Conservation (phyloP, 495 filamentous ascomycete genomes). For the Penicillium verhagenii region DNA sequence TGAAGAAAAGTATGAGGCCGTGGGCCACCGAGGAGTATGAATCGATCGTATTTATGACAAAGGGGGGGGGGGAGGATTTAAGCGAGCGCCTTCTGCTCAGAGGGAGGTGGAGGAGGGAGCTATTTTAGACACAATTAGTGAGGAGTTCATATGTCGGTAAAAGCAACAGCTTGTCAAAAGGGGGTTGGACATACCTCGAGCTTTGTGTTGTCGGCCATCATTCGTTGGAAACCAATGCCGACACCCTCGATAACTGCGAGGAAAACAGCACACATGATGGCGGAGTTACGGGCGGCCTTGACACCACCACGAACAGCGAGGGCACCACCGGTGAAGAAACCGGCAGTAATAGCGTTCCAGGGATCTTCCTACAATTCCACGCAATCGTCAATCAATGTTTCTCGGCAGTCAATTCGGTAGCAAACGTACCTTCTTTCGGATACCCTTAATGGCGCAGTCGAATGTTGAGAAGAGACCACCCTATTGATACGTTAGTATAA, state of each 20-base stretch:
- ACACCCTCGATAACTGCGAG: slow-evolving; percentile 97
- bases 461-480: slow-evolving; percentile 92
- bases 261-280: slow-evolving; percentile 91
- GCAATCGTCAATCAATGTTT: background rate
- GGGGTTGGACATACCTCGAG: slow-evolving; percentile 58
- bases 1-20: slow-evolving; percentile 7
- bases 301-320: slow-evolving; percentile 87
- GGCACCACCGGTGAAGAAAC: slow-evolving; percentile 94
- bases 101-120: slow-evolving; percentile 46
- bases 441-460: slow-evolving; percentile 96
- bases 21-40: slow-evolving; percentile 11
- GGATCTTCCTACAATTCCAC: slow-evolving; percentile 64
- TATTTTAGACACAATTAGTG: slow-evolving; percentile 13
- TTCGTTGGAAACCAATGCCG: slow-evolving; percentile 93
- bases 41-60: slow-evolving; percentile 13
- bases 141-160: background rate
- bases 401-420: background rate
- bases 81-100: slow-evolving; percentile 42
- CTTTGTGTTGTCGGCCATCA: slow-evolving; percentile 90
- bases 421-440: slow-evolving; percentile 79
- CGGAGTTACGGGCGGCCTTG: slow-evolving; percentile 86
- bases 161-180: background rate
- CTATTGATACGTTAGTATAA: background rate
- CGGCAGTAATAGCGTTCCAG: slow-evolving; percentile 92
- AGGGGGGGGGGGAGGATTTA: slow-evolving; percentile 23